phyloP scores from a whole-genome alignment of 1,139 yeast species.

The Pneumocystis oryctolagi region DNA sequence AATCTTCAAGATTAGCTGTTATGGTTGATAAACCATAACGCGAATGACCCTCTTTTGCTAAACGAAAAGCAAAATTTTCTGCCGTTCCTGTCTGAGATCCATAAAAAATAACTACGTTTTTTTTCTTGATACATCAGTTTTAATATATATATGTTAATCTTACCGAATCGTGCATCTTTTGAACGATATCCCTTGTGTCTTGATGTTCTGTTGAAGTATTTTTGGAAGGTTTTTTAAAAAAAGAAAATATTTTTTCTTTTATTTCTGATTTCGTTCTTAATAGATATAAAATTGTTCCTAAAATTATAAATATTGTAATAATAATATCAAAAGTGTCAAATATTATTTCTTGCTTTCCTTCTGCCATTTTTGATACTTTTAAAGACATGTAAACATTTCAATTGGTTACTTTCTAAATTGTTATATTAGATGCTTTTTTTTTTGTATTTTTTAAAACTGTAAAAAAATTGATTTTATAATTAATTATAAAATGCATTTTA shows the following conservation, averaged over 20 bases:
- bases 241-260: background rate
- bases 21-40: slow-evolving; percentile 70
- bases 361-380: background rate
- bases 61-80: slow-evolving; percentile 85
- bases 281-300: background rate
- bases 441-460: background rate
- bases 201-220: slow-evolving; percentile 10
- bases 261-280: background rate
- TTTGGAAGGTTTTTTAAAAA: slow-evolving; percentile 9
- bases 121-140: slow-evolving; percentile 24
- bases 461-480: background rate
- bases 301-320: background rate
- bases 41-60: slow-evolving; percentile 74
- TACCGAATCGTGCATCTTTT: slow-evolving; percentile 40
- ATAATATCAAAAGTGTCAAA: background rate
- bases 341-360: background rate
- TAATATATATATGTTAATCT: background rate
- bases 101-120: slow-evolving; percentile 67
- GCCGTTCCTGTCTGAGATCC: slow-evolving; percentile 99
- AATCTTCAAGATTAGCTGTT: slow-evolving; percentile 79
- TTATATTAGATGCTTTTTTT: background rate
- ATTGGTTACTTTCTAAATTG: background rate
- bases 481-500: background rate
- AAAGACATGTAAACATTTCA: background rate
- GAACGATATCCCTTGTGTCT: slow-evolving; percentile 34